Conservation (phyloP, 345 rosid species). For the Lepidium sativum region DNA sequence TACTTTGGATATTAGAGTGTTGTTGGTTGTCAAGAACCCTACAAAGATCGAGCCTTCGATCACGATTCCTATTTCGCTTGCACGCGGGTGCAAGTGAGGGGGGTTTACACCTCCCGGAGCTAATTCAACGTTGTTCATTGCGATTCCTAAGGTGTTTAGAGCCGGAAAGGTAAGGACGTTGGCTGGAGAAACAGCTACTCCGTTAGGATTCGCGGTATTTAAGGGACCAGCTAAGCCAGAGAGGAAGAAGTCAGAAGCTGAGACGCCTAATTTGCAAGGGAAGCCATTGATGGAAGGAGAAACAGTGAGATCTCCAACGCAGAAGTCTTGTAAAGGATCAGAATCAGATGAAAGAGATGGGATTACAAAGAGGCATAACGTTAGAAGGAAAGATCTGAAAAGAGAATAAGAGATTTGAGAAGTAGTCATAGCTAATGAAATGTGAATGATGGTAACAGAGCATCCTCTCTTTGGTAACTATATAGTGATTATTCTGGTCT, state of each 20-base stretch:
- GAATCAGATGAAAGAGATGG: slow-evolving; percentile 43
- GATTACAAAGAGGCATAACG: slow-evolving; percentile 29
- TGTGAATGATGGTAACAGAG: slow-evolving; percentile 13
- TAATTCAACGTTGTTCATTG: slow-evolving; percentile 64
- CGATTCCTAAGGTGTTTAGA: slow-evolving; percentile 51
- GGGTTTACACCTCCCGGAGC: slow-evolving; percentile 58
- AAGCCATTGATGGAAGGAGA: slow-evolving; percentile 50
- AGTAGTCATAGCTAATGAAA: slow-evolving; percentile 26
- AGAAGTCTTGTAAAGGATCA: slow-evolving; percentile 62
- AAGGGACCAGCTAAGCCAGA: slow-evolving; percentile 42
- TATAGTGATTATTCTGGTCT: neutral
- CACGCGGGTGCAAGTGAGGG: slow-evolving; percentile 73
- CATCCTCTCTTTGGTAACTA: slow-evolving; percentile 4
- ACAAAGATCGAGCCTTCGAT: slow-evolving; percentile 55
- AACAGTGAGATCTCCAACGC: slow-evolving; percentile 43
- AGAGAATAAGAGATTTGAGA: no score
- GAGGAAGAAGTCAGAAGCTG: slow-evolving; percentile 61
- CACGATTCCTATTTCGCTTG: slow-evolving; percentile 45
- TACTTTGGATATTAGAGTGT: slow-evolving; percentile 42
- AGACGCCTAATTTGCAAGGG: slow-evolving; percentile 56
- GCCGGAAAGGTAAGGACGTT: slow-evolving; percentile 57
- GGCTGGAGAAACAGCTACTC: slow-evolving; percentile 21
- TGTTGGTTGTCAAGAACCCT: slow-evolving; percentile 46
- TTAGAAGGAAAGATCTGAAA: slow-evolving; percentile 11
- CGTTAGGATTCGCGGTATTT: slow-evolving; percentile 40